phyloP scores from a whole-genome alignment of 495 filamentous ascomycete species.

The Pseudomonodictys pantanalensis region DNA sequence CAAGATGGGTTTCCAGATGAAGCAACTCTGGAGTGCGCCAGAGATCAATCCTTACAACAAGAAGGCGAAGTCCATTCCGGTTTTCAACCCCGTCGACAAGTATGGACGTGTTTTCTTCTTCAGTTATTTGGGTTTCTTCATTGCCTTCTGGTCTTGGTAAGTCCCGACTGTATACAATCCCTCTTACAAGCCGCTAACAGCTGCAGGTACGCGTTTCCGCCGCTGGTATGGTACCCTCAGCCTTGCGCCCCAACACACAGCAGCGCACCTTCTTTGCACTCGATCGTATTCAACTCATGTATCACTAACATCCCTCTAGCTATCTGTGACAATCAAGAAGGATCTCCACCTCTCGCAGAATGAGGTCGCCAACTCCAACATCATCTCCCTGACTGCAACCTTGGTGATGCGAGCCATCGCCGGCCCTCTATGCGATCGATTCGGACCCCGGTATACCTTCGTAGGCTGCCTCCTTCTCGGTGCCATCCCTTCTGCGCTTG shows the following conservation, averaged over 20 bases:
- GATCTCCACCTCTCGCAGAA: constrained; percentile 69
- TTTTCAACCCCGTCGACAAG: constrained; percentile 33
- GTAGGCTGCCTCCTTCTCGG: constrained; percentile 69
- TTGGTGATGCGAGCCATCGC: constrained; percentile 76
- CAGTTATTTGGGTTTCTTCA: constrained; percentile 68
- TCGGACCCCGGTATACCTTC: constrained; percentile 80
- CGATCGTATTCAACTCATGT: too few relatives aligned
- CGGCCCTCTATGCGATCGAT: constrained; percentile 80
- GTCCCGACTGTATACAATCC: neutral
- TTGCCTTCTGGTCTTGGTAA: constrained; percentile 87
- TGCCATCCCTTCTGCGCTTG: constrained; percentile 76
- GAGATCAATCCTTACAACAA: constrained; percentile 45
- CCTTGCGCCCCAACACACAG: neutral
- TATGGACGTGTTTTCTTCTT: constrained; percentile 37
- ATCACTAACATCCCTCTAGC: constrained; percentile 15
- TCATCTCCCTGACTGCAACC: constrained; percentile 79
- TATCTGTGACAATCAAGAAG: constrained; percentile 44
- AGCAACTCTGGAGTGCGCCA: constrained; percentile 36
- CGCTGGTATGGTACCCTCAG: constrained; percentile 30
- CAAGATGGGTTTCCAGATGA: constrained; percentile 30
- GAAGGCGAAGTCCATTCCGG: constrained; percentile 36
- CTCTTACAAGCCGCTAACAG: neutral
- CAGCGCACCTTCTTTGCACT: too few relatives aligned
- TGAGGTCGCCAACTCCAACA: constrained; percentile 87
- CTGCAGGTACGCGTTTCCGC: constrained; percentile 44